Base-by-base conservation (phyloP, 2,329 filamentous ascomycete species). In the Cordyceps cateniannulata region DNA sequence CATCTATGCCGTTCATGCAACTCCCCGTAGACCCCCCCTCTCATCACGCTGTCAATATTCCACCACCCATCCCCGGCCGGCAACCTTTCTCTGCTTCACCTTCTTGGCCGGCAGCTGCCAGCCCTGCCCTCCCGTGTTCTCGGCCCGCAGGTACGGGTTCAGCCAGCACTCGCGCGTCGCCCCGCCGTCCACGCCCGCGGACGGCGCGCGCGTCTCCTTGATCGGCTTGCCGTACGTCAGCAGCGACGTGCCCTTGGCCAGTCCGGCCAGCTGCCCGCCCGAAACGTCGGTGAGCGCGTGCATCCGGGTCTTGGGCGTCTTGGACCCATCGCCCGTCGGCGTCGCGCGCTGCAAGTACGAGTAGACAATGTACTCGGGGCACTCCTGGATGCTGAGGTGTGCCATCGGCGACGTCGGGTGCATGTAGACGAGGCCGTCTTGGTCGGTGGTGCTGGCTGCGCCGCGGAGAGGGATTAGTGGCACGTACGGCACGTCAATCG, bases 401-500 rank as follows among this genome's bases (percentile, higher is more conserved):
- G 93, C 85, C 9, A 99, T 82, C 3, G 91, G 81, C 1, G 92
- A 96, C 0, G 88, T 85, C 0, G 95, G 92, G 71, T 98, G 95
- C 49, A 98, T 84, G 70, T 90, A 98, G 2, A 97, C 91, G 35
- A 87, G 86, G 60, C 82, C 81, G 60, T 82, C 81, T 58, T 90
- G 85, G 32, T 81, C 69, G 18, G 9, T 32, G 54, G 80, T 73
- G 62, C 70, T 69, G n/a, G 69, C 68, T 14, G 70, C 69, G 1
- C 73, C 71, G 22, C 84, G 71, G 63, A 91, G 79, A 0, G 91
- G 87, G 66, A 93, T 85, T 5, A 99, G 85, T 0, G 95, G 92
- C 7, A 96, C 74, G 70, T 98, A 99, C 0, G 93, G 90, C 3
- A 98, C 90, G 66, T 98, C 92, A 65, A 95, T 96, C 1, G 93